Evolutionary conservation across 441 rosid species (phyloP), one percentile per base, ranked within the genome.

Genomic region (Pelargonium cotyledonis): DNA sequence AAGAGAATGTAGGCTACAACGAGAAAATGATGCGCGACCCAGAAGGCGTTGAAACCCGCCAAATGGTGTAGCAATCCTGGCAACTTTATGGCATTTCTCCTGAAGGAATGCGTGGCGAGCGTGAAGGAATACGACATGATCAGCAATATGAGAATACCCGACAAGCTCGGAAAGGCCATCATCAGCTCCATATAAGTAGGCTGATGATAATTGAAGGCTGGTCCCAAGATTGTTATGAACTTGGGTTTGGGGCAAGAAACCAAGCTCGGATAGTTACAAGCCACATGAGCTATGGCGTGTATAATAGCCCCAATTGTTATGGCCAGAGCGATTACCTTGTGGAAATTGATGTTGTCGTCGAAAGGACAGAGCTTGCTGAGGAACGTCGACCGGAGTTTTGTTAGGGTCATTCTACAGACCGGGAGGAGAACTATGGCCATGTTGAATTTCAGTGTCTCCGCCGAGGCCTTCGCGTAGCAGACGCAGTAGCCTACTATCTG

Each of bases 11-110:
- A 90, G 61, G 85, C 96, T 69, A 90, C 63, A 38, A 71, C 76
- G 41, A 92, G 76, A 88, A 92, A 80, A 79, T 92, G 98, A 72
- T 90, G 96, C 5, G 98, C 85, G 72, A 88, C 90, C 98, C 98
- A 90, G 68, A 93, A 90, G 69, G 97, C 76, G 82, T 93, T 93
- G 72, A 93, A 93, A 31, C 97, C 97, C 0, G 94, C 94, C 67
- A 90, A 70, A 40, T 78, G 68, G 76, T 81, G 85, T 68, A 90
- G 83, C 6, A 81, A 82, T 53, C 86, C 82, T 0, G 94, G 91
- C 67, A 89, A 72, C 75, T 85, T 90, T 58, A 93, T 76, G 12
- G 83, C 81, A 58, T 85, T 93, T 73, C 79, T 79, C 61, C 97
- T 76, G 66, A 93, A 93, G 7, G 78, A 81, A 72, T 79, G 88